These are phyloP conservation scores for Ogataea henricii DNA, from an alignment of 805 yeast genomes.

Conservation along the genomic window DNA sequence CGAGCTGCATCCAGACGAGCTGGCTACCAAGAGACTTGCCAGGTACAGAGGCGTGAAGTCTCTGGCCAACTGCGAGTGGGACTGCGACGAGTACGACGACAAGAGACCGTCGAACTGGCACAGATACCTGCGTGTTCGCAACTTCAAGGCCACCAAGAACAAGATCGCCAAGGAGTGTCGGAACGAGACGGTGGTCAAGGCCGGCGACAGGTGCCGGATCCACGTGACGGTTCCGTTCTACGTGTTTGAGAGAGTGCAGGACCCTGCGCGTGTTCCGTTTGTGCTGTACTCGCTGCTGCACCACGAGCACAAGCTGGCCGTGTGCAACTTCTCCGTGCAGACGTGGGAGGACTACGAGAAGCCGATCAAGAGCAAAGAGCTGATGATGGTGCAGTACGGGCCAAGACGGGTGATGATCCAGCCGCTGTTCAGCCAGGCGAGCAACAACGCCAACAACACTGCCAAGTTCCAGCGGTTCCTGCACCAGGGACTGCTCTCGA, in stretches of 20 bases:
- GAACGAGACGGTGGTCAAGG: slow-evolving; percentile 46
- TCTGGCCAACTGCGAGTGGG: slow-evolving; percentile 82
- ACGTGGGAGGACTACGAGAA: slow-evolving; percentile 89
- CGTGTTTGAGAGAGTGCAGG: slow-evolving; percentile 45
- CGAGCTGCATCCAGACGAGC: slow-evolving; percentile 74
- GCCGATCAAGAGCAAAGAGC: slow-evolving; percentile 83
- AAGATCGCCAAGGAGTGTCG: slow-evolving; percentile 62
- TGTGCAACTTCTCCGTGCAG: slow-evolving; percentile 77
- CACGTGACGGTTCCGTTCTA: slow-evolving; percentile 57
- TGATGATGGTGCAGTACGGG: slow-evolving; percentile 87
- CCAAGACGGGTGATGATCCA: slow-evolving; percentile 81
- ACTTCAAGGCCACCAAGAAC: slow-evolving; percentile 75
- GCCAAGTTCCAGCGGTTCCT: slow-evolving; percentile 83
- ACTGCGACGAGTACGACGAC: slow-evolving; percentile 77
- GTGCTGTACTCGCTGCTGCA: slow-evolving; percentile 72
- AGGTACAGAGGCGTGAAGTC: slow-evolving; percentile 89
- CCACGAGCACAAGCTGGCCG: slow-evolving; percentile 85
- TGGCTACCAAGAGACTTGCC: slow-evolving; percentile 71
- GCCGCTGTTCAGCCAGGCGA: slow-evolving; percentile 81
- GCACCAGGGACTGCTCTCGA: slow-evolving; percentile 70
- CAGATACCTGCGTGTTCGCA: slow-evolving; percentile 70
- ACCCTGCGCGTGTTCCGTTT: slow-evolving; percentile 51
- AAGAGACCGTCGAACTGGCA: slow-evolving; percentile 75
- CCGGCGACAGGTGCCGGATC: slow-evolving; percentile 68
- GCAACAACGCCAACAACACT: slow-evolving; percentile 79